phyloP scores from a whole-genome alignment of 371 early-diverging fungal genomes.

The Mortierella sp. region DNA sequence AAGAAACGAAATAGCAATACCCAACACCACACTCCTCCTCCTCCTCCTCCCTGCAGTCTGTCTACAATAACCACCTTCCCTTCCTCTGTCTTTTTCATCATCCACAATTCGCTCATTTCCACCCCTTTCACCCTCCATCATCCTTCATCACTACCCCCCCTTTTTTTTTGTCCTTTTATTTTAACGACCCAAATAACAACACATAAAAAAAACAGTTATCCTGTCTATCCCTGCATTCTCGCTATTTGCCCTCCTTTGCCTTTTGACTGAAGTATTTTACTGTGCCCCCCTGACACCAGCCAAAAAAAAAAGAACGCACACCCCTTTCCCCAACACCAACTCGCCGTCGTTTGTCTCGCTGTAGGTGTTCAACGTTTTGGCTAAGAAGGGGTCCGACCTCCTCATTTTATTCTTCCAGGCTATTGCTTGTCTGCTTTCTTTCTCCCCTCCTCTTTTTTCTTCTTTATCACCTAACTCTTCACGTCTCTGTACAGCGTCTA shows the following conservation, averaged over 20 bases:
- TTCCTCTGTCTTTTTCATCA: not conserved
- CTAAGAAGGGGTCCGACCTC: not conserved
- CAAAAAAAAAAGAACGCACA: not conserved
- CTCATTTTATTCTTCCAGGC: not conserved
- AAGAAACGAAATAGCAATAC: slow-evolving; percentile 11
- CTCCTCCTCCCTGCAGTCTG: slow-evolving; percentile 2
- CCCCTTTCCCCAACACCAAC: not conserved
- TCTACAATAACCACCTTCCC: slow-evolving; percentile 6
- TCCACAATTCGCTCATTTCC: slow-evolving; percentile 7
- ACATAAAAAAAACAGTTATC: not conserved
- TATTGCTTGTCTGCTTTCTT: not conserved
- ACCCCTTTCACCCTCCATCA: not conserved
- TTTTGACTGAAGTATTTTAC: not conserved
- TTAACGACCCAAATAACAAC: slow-evolving; percentile 8
- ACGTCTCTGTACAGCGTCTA: not conserved
- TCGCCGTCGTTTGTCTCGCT: not conserved
- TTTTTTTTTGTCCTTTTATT: not conserved
- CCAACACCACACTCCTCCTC: not conserved
- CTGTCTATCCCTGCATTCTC: slow-evolving; percentile 8
- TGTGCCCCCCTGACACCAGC: not conserved
- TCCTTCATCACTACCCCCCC: not conserved
- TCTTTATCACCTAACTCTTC: not conserved
- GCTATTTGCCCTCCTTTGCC: not conserved
- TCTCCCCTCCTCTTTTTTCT: not conserved
- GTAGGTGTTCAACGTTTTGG: not conserved